Evolutionary conservation across 208 protist species (phyloP).

Genomic region (Leishmania arabica): DNA sequence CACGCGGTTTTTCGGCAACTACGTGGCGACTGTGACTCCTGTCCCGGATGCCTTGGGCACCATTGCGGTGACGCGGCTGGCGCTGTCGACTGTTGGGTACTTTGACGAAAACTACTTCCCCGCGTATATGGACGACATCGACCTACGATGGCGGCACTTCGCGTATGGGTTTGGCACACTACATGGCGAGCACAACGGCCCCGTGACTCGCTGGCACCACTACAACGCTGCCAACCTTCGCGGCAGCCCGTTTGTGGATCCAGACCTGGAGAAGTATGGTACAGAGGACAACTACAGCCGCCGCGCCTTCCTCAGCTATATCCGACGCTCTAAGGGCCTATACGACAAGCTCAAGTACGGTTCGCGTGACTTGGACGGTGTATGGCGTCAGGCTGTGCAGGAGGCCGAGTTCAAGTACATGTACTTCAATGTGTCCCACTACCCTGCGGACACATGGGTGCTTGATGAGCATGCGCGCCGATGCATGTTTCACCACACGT

Average conservation of each 20-base stretch:
- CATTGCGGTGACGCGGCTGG: conserved; percentile 32
- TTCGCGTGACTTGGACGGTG: conserved; percentile 2
- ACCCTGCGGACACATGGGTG: conserved; percentile 40
- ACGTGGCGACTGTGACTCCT: conserved; percentile 29
- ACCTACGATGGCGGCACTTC: conserved; percentile 28
- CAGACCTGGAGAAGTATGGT: conserved; percentile 10
- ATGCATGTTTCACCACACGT: conserved; percentile 28
- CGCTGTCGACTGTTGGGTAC: conserved; percentile 32
- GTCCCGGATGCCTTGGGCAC: conserved; percentile 17
- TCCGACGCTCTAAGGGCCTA: conserved; percentile 4
- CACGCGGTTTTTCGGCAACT: conserved; percentile 28
- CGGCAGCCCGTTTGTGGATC: conserved; percentile 6
- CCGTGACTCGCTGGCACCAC: conserved; percentile 21
- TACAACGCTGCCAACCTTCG: conserved; percentile 34
- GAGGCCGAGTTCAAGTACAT: conserved; percentile 9
- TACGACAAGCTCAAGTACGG: conserved; percentile 34
- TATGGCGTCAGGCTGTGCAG: conserved; percentile 19
- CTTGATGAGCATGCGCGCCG: conserved; percentile 16
- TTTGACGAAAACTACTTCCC: conserved; percentile 59
- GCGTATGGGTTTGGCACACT: conserved; percentile 9
- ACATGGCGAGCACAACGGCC: not conserved
- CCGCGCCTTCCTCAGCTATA: conserved; percentile 12
- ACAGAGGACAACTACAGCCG: conserved; percentile 33
- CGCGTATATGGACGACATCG: conserved; percentile 49
- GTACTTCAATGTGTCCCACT: conserved; percentile 26